phyloP scores from a whole-genome alignment of 805 yeast genomes.

The Komagataella mondaviorum region DNA sequence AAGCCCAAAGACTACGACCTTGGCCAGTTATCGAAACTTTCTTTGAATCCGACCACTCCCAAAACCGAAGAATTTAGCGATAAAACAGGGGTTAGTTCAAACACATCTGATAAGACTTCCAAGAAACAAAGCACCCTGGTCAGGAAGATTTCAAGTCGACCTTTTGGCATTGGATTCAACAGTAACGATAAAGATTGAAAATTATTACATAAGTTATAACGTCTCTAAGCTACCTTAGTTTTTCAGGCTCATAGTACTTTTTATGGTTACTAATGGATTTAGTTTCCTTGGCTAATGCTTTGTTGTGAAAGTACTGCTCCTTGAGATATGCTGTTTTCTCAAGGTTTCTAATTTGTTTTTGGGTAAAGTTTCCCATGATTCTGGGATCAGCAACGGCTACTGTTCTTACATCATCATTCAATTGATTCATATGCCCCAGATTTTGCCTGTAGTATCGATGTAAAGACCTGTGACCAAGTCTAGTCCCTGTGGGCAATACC shows the following conservation, averaged over 20 bases:
- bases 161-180: not conserved
- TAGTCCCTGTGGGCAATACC: slow-evolving; percentile 63
- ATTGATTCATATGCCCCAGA: slow-evolving; percentile 30
- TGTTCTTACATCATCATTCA: slow-evolving; percentile 60
- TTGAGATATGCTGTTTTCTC: not conserved
- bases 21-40: not conserved
- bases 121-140: not conserved
- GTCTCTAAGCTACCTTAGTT: not conserved
- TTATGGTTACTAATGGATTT: not conserved
- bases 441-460: slow-evolving; percentile 63
- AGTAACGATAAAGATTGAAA: not conserved
- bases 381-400: slow-evolving; percentile 67
- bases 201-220: not conserved
- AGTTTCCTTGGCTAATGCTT: not conserved
- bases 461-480: slow-evolving; percentile 72
- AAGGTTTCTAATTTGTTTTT: not conserved
- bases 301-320: not conserved
- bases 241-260: not conserved
- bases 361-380: slow-evolving; percentile 2
- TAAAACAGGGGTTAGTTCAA: not conserved
- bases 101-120: not conserved
- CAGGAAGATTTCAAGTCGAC: not conserved
- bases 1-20: not conserved
- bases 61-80: not conserved
- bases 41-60: not conserved